phyloP scores from a whole-genome alignment of 768 basidiomycete genomes.

The Amanita inopinata region DNA sequence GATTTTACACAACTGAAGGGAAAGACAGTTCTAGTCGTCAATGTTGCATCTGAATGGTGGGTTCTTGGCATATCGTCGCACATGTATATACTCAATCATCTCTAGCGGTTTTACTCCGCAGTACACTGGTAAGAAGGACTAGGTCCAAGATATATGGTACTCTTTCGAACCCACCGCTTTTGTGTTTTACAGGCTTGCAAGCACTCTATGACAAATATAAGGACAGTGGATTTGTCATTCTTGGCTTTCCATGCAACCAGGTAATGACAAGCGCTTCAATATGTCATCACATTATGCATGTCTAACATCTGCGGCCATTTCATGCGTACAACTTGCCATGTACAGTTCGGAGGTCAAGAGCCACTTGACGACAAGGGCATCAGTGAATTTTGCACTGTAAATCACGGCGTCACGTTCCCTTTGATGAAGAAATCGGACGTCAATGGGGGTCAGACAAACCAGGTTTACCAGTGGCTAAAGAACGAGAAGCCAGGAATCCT shows the following conservation, averaged over 20 bases:
- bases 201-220: conserved; percentile 74
- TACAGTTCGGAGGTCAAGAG: conserved; percentile 78
- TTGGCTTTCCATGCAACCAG: conserved; percentile 92
- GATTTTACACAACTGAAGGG: conserved; percentile 65
- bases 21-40: conserved; percentile 72
- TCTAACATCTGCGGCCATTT: background rate
- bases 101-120: conserved; percentile 77
- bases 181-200: conserved; percentile 54
- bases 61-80: conserved; percentile 11
- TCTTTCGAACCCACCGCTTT: background rate
- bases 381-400: conserved; percentile 62
- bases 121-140: conserved; percentile 42
- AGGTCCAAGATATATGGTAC: background rate
- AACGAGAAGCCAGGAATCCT: conserved; percentile 63
- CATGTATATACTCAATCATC: background rate
- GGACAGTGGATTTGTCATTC: conserved; percentile 61
- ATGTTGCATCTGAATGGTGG: conserved; percentile 69
- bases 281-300: background rate
- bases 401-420: conserved; percentile 87
- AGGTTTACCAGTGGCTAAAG: conserved; percentile 83
- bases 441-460: conserved; percentile 77
- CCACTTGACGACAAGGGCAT: conserved; percentile 75
- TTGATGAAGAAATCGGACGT: conserved; percentile 91
- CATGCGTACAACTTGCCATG: background rate
- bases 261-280: conserved; percentile 26